Base-by-base conservation (phyloP, 768 basidiomycete genomes). In the Boletus sensibilis region DNA sequence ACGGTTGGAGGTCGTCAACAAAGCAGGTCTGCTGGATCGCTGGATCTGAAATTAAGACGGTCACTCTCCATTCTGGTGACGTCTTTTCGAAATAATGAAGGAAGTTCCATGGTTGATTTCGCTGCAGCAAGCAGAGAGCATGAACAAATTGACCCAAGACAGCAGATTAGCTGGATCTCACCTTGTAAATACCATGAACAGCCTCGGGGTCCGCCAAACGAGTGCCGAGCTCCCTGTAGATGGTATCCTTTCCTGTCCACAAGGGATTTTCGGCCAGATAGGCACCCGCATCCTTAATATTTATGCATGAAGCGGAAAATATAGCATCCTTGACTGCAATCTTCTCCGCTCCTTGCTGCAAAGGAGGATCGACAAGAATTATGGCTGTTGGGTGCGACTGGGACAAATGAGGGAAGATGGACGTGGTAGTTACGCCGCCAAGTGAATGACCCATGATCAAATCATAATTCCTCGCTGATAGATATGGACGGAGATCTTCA, bases 371-470 rank as follows among this genome's bases (percentile, higher is more conserved):
- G 8, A 48, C 21, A 23, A 48, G 47, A 16, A 35, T 18, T 4
- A 48, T 37, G 23, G 47, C 47, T 8, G 47, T 48, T 18, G 34
- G 47, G 21, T 48, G 34, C 16, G 34, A 23, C 47, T 23, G 33
- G 21, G 47, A 35, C 14, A 48, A 7, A 18, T 23, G 33, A 33
- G 45, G 50, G 49, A 65, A 52, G 54, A 66, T 60, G 31, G 57
- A 56, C 50, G 57, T 37, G n/a, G 27, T 12, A 3, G 62, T 52
- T n/a, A 57, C 21, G 34, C 47, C 55, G 33, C 65, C 64, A 12
- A 65, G 52, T 9, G 58, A 66, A 40, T 58, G 65, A 31, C 57
- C 64, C 2, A 65, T 51, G 55, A 63, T 53, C 52, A 66, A 27
- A 25, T 66, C 64, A 34, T 57, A 25, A 25, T 48, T 35, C 31